Evolutionary conservation across 768 basidiomycete species (phyloP), one percentile per base, ranked within the genome.

Genomic region (Lactarius hengduanensis): DNA sequence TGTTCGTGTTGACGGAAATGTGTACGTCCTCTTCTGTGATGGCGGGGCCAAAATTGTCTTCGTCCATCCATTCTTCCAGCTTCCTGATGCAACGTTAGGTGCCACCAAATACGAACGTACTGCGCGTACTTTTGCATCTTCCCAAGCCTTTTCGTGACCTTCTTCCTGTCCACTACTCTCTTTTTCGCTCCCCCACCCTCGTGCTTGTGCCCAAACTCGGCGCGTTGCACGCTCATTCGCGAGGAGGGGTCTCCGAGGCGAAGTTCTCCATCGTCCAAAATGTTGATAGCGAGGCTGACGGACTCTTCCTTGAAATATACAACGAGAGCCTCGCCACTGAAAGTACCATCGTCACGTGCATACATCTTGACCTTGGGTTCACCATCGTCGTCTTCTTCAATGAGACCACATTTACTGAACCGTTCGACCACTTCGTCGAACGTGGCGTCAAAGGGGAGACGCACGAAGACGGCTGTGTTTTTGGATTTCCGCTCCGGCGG

Each of bases 251-350:
- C 90, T 2, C 96, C 96, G 28, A 96, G 72, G 65, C 94, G 80
- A 67, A 99, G 79, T 75, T 97, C 95, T 2, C 92, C 92, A 66
- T 98, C 96, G 75, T 98, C 96, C 67, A 98, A 80, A 61, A 98
- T 80, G 70, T 82, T 90, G 68, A 92, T 73, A 10, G 96, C 96
- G 62, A 98, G 81, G 4, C 80, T 77, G 22, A 98, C 97, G n/a
- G 91, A 93, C 67, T 94, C 96, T 75, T 96, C 94, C 76, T 97
- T 97, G 82, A 98, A 96, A 77, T 92, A 99, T 40, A 98, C 94
- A 64, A 99, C 89, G 70, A 98, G 78, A 2, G 95, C 96, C 71
- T 98, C 96, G 45, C 97, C 96, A 71, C 86, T 97, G 77, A 98
- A 97, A 30, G 83, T 74, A 40, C 96, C 95, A 67, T 92, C 86